Evolutionary conservation across 2,329 filamentous ascomycete species (phyloP), one percentile per base, ranked within the genome.

Genomic region (Penicillium sp.): DNA sequence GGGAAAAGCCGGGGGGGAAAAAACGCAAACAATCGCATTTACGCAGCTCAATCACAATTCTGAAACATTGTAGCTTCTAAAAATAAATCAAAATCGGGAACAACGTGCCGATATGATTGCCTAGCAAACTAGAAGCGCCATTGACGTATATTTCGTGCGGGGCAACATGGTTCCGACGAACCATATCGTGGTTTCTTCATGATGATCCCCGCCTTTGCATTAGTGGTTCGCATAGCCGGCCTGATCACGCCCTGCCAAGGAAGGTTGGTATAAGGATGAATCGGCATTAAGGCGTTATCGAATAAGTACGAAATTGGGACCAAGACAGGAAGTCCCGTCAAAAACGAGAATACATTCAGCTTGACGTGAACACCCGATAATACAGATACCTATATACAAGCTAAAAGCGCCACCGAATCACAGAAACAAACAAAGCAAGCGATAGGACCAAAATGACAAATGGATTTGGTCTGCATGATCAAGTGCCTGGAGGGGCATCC

Each of bases 341-440:
- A 48, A 6, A 18, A 44, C 44, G 52, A 46, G 37, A 35, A 26
- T 55, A 49, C 47, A 57, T 55, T 54, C 35, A 52, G 22, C 37
- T 43, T n/a, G 33, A 43, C 44, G 51, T 55, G 56, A 40, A 41
- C 27, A 56, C 43, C 42, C 54, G 27, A 57, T 59, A 51, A 57
- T 55, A 61, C 53, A 61, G 25, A 56, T 42, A 51, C 50, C 53
- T 54, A 57, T 54, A 37, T 57, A 60, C 57, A 57, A 51, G 54
- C 35, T 56, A 27, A 37, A 33, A 51, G 51, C 48, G 54, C 57
- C 53, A 56, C 56, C 44, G 22, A 49, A 53, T 29, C n/a, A 26
- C 48, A 26, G 48, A 54, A 51, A 22, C 22, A 40, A 52, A 48
- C 40, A 47, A 47, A 20, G 45, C 44, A 33, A 45, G 26, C 18